Conservation (phyloP, 1,139 yeast species). For the Wickerhamomyces sp. region DNA sequence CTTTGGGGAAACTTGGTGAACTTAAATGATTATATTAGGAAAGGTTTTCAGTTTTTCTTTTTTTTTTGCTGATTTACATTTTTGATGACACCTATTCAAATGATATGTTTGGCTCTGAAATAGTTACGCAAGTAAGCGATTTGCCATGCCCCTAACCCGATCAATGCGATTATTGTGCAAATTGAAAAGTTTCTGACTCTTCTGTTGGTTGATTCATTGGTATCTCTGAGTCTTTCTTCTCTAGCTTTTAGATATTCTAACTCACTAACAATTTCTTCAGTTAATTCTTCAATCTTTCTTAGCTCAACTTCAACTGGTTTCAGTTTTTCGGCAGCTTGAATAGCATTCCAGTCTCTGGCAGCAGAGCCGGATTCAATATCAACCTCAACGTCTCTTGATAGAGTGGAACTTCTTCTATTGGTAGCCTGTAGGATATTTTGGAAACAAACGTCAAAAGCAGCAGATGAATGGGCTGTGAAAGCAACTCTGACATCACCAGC, state of each 20-base stretch:
- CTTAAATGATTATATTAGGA: slow-evolving; percentile 14
- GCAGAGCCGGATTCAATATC: slow-evolving; percentile 95
- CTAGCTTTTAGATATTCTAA: slow-evolving; percentile 78
- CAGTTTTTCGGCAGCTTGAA: slow-evolving; percentile 88
- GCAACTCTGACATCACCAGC: slow-evolving; percentile 67
- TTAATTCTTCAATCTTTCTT: slow-evolving; percentile 76
- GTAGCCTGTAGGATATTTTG: slow-evolving; percentile 51
- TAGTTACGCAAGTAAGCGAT: slow-evolving; percentile 84
- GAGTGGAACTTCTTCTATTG: slow-evolving; percentile 26
- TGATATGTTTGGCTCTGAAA: slow-evolving; percentile 91
- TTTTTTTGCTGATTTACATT: background rate
- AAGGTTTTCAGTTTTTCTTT: background rate
- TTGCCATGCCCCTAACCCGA: slow-evolving; percentile 89
- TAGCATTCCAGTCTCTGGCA: slow-evolving; percentile 96
- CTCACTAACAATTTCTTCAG: slow-evolving; percentile 74
- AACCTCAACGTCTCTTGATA: slow-evolving; percentile 68
- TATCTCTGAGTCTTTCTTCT: slow-evolving; percentile 91
- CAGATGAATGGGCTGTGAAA: slow-evolving; percentile 77
- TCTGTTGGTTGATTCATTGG: slow-evolving; percentile 81
- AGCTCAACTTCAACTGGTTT: slow-evolving; percentile 90
- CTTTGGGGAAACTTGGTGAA: slow-evolving; percentile 41
- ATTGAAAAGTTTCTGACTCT: slow-evolving; percentile 84
- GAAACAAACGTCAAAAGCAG: slow-evolving; percentile 89
- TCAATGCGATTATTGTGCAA: slow-evolving; percentile 58
- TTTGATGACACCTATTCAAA: slow-evolving; percentile 34